phyloP scores from a whole-genome alignment of 805 yeast species.

The Candida awuae region DNA sequence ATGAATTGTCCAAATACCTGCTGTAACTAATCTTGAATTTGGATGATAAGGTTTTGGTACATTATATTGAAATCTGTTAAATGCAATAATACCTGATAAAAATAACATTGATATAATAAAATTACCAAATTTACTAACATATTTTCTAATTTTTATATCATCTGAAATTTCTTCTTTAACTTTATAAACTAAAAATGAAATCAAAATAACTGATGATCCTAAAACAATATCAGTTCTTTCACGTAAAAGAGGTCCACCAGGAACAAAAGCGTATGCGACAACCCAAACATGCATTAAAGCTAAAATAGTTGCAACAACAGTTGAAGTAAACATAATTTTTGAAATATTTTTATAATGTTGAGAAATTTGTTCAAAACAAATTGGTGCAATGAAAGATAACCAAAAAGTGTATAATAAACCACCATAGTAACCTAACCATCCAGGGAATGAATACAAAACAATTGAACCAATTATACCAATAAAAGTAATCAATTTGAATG shows the following conservation, averaged over 20 bases:
- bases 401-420: conserved; percentile 58
- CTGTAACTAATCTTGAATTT: conserved; percentile 66
- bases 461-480: conserved; percentile 44
- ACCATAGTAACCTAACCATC: conserved; percentile 73
- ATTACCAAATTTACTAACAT: conserved; percentile 17
- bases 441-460: conserved; percentile 42
- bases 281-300: conserved; percentile 89
- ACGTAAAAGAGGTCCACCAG: conserved; percentile 80
- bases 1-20: conserved; percentile 98
- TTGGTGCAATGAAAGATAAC: conserved; percentile 51
- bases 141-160: conserved; percentile 2
- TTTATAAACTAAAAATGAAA: conserved; percentile 43
- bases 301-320: conserved; percentile 43
- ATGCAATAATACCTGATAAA: conserved; percentile 44
- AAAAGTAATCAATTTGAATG: conserved; percentile 15
- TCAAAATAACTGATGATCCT: conserved; percentile 42
- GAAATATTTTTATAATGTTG: conserved; percentile 41
- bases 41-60: conserved; percentile 66
- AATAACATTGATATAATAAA: conserved; percentile 31
- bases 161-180: background rate
- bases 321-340: conserved; percentile 40
- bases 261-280: conserved; percentile 97
- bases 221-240: conserved; percentile 81
- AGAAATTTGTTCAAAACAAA: conserved; percentile 43
- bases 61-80: conserved; percentile 47